Conservation (phyloP, 2,329 filamentous ascomycete species). For the Cylindrodendrum hubeiense region DNA sequence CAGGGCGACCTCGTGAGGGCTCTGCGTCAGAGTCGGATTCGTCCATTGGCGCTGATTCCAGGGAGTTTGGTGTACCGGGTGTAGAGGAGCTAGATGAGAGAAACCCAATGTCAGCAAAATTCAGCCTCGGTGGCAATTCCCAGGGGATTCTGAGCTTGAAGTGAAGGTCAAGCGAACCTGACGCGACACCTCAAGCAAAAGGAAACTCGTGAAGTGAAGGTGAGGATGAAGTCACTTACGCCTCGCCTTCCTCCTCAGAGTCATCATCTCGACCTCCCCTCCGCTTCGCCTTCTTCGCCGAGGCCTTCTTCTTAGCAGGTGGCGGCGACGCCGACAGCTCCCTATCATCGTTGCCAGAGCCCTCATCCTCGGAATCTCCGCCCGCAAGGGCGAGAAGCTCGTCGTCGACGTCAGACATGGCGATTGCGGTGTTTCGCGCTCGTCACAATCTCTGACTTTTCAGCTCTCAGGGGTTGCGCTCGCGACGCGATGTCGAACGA, state of each 20-base stretch:
- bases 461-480: conserved; percentile 32
- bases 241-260: conserved; percentile 73
- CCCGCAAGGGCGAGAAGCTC: conserved; percentile 94
- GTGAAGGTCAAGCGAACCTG: not conserved
- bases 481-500: conserved; percentile 16
- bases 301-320: conserved; percentile 50
- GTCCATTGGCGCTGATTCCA: conserved; percentile 89
- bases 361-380: conserved; percentile 76
- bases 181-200: not conserved
- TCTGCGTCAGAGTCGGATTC: conserved; percentile 78
- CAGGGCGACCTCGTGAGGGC: conserved; percentile 58
- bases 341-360: conserved; percentile 64
- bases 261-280: conserved; percentile 58
- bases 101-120: conserved; percentile 28
- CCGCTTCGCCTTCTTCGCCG: conserved; percentile 61
- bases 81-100: conserved; percentile 72
- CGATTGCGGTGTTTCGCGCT: conserved; percentile 38
- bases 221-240: conserved; percentile 49
- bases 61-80: conserved; percentile 78
- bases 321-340: conserved; percentile 67
- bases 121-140: not conserved
- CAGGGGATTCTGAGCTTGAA: not conserved
- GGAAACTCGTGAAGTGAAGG: not conserved
- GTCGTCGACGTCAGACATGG: conserved; percentile 91
- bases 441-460: conserved; percentile 26